These are phyloP conservation scores for Entomortierella parvispora DNA, from an alignment of 192 early-diverging fungal species.

Conservation along the genomic window DNA sequence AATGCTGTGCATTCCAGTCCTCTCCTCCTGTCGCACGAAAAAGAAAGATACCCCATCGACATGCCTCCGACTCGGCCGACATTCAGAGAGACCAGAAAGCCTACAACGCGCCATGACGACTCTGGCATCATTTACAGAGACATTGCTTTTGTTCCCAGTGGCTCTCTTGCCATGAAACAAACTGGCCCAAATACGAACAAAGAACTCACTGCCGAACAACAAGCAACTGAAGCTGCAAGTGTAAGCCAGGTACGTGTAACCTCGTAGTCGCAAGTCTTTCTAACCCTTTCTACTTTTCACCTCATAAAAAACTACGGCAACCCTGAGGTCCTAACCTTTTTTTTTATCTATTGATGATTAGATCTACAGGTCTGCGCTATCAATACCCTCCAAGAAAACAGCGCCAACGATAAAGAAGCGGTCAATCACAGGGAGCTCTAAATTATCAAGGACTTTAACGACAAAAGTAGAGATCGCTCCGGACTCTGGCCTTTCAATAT, in stretches of 20 bases:
- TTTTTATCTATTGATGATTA: not conserved
- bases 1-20: too few species aligned
- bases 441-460: not conserved
- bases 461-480: not conserved
- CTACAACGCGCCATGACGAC: constrained; percentile 17
- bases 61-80: not conserved
- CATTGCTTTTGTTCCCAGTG: constrained; percentile 42
- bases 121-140: constrained; percentile 36
- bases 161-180: constrained; percentile 21
- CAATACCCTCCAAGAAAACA: constrained; percentile 20
- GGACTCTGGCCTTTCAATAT: not conserved
- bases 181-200: too few species aligned
- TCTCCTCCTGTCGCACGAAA: too few species aligned
- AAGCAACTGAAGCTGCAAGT: constrained; percentile 1
- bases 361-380: constrained; percentile 38
- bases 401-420: not conserved
- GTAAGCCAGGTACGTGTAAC: constrained; percentile 27
- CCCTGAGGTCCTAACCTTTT: not conserved
- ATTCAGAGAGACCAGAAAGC: not conserved
- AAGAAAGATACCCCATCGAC: too few species aligned
- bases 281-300: too few species aligned
- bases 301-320: too few species aligned
- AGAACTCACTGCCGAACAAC: not conserved
- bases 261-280: too few species aligned
- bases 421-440: not conserved